Base-by-base conservation (phyloP, 768 basidiomycete genomes). In the Mycena galericulata region DNA sequence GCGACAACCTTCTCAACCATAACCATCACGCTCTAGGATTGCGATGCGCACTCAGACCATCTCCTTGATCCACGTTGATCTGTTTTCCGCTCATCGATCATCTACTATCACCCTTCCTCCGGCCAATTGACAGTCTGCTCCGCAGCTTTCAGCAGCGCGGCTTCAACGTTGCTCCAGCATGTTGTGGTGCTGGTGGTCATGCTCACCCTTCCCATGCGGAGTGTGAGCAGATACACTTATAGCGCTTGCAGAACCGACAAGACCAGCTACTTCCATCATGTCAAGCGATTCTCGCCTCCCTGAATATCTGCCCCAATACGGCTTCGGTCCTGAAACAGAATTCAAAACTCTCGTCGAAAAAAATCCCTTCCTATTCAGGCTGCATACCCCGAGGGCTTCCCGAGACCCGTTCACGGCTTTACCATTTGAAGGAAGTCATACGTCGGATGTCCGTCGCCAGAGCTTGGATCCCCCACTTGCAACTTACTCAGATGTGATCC, bases 281-380 rank as follows among this genome's bases (percentile, higher is more conserved):
- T 24, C 57, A n/a, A n/a, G n/a, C n/a, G n/a, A n/a, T n/a, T n/a
- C n/a, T 69, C 7, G 24, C 38, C 67, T 32, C 50, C 40, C 60
- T 4, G 56, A 49, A 22, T 59, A 43, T 40, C 84, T 92, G 53
- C 92, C 92, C 59, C 93, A 92, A 77, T 90, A 90, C 73, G 92
- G 92, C 58, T 93, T 93, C 75, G 86, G 89, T 46, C 75, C 86
- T 46, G 87, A 90, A 70, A 79, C 86, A 75, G 82, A 88, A 46
- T 94, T 94, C 75, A 85, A 87, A 58, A 81, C 79, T 38, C 86
- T 94, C 47, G 79, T 90, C 70, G 80, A 85, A 59, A 82, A 85
- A 60, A 94, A 93, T 75, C 88, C 86, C 36, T 93, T 92, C 79
- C 85, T 94, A 73, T 94, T 92, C 82, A 91, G 93, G 46, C 88